A percentile compares a stretch with the other conserved stretches of the same genome.
Evolutionary conservation across 1,284 basidiomycete genomes (phyloP).

Genomic region (Sparassis latifolia): DNA sequence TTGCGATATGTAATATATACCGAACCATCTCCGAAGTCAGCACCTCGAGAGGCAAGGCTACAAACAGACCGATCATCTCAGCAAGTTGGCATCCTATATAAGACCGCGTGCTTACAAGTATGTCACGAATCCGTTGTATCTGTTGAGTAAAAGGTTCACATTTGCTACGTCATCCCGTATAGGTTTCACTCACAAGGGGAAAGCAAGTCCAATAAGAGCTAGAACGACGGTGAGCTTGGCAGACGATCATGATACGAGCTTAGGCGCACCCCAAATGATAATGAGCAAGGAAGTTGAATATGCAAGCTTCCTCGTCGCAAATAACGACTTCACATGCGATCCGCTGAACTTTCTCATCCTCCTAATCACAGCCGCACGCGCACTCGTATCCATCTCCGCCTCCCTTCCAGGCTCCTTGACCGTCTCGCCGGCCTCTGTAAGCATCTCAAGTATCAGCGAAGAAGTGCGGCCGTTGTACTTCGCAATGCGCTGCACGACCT

Average conservation of each 20-base stretch:
- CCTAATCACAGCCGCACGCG: slow-evolving; percentile 31
- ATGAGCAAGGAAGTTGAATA: slow-evolving; percentile 58
- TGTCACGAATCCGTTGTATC: slow-evolving; percentile 57
- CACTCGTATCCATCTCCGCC: slow-evolving; percentile 24
- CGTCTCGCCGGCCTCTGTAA: slow-evolving; percentile 27
- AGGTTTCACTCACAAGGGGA: slow-evolving; percentile 53
- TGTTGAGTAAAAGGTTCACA: slow-evolving; percentile 14
- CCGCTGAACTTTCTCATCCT: slow-evolving; percentile 39
- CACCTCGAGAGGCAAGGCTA: slow-evolving; percentile 54
- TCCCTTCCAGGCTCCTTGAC: slow-evolving; percentile 7
- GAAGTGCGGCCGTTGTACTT: slow-evolving; percentile 53
- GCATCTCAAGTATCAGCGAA: slow-evolving; percentile 42
- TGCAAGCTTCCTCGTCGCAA: slow-evolving; percentile 56
- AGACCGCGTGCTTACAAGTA: slow-evolving; percentile 40
- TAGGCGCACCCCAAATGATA: slow-evolving; percentile 34
- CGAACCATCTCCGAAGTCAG: slow-evolving; percentile 55
- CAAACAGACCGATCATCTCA: neutral
- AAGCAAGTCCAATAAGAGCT: slow-evolving; percentile 71
- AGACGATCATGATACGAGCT: neutral
- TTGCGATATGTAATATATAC: slow-evolving; percentile 64
- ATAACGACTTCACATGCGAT: slow-evolving; percentile 48
- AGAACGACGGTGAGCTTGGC: neutral
- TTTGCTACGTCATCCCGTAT: neutral
- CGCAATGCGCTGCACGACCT: slow-evolving; percentile 63
- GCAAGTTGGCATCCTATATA: neutral